A percentile compares a stretch with the other conserved stretches of the same genome.
Conservation (phyloP, 306 rosid species). For the Vachellia collinsii region DNA sequence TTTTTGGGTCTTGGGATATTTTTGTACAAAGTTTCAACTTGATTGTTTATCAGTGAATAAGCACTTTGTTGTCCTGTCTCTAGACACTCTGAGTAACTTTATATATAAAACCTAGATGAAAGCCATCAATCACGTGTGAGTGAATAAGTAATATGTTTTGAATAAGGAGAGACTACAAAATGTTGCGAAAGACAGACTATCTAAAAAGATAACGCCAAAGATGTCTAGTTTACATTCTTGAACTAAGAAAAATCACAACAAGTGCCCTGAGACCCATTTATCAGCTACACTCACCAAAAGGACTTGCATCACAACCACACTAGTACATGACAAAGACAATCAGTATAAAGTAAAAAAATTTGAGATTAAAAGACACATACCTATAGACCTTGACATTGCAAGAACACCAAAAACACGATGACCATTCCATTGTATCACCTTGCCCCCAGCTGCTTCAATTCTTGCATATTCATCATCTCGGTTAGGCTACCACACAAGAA, state of each 20-base stretch:
- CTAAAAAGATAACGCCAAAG: background rate
- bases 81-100: background rate
- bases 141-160: background rate
- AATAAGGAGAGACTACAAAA: background rate
- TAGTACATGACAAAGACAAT: background rate
- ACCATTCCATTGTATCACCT: constrained; percentile 82
- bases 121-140: background rate
- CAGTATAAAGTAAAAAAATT: background rate
- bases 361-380: constrained; percentile 39
- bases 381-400: constrained; percentile 88
- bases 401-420: constrained; percentile 81
- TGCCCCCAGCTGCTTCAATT: constrained; percentile 81
- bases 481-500: constrained; percentile 55
- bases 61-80: background rate
- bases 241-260: background rate
- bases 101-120: background rate
- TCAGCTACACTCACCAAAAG: background rate
- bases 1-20: background rate
- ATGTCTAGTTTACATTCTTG: background rate
- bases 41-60: background rate
- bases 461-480: constrained; percentile 77
- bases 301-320: constrained; percentile 9
- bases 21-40: background rate
- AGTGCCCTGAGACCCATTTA: background rate
- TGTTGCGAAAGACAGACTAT: background rate